phyloP scores from a whole-genome alignment of 345 rosid genomes.

The Laguncularia racemosa region DNA sequence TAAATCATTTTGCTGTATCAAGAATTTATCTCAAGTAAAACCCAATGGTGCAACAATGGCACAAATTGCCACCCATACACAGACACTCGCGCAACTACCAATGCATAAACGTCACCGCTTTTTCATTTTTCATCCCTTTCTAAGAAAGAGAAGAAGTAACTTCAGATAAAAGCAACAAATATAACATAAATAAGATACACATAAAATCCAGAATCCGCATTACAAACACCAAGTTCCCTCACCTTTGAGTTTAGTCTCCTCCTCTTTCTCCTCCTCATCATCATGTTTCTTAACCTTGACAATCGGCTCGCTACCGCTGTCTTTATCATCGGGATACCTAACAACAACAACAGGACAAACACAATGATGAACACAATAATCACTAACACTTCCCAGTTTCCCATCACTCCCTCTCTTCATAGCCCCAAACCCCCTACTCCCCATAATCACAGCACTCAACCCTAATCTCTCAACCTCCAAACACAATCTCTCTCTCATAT shows the following conservation, averaged over 20 bases:
- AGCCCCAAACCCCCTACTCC: slow-evolving; percentile 39
- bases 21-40: no score
- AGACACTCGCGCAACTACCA: no score
- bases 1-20: no score
- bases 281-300: slow-evolving; percentile 3
- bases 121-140: no score
- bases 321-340: slow-evolving; percentile 34
- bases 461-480: slow-evolving; percentile 41
- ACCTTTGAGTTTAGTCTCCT: not conserved
- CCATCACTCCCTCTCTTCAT: slow-evolving; percentile 31
- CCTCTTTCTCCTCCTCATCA: slow-evolving; percentile 6
- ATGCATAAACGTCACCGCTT: no score
- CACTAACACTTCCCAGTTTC: slow-evolving; percentile 34
- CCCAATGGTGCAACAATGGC: no score
- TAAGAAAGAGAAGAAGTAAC: no score
- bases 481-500: slow-evolving; percentile 40
- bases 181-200: no score
- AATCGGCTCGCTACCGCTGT: slow-evolving; percentile 8
- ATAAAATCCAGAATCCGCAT: no score
- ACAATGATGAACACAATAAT: slow-evolving; percentile 38
- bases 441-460: slow-evolving; percentile 35
- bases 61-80: no score
- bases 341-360: slow-evolving; percentile 38
- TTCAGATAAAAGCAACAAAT: no score
- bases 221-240: no score